Base-by-base conservation (phyloP, 805 yeast species). In the Blastobotrys peoriensis region DNA sequence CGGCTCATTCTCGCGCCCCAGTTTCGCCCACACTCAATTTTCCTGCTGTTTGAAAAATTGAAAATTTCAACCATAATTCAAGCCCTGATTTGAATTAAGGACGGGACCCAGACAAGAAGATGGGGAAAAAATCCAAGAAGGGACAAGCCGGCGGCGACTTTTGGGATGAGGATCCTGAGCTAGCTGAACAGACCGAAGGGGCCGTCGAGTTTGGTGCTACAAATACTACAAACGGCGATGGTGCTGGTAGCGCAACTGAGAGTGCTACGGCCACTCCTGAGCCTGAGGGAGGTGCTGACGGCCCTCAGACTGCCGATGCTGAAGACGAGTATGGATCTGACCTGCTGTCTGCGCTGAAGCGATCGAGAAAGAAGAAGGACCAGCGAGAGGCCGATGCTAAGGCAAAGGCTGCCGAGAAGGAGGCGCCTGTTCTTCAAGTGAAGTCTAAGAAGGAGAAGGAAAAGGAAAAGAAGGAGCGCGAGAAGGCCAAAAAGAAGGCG, bases 371-470 rank as follows among this genome's bases (percentile, higher is more conserved):
- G 64, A 86, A 85, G 75, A 81, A 82, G 67, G 80, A 77, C 54
- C 81, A 74, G 38, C 80, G 79, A 65, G 79, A 74, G 48, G 81
- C 78, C 44, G 79, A 76, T 49, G 80, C 74, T 46, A 81, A 77
- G 44, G 78, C 76, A 49, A 68, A 63, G 9, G 64, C 53, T 18
- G 63, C 47, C 10, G 58, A 52, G 36, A 56, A 57, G 44, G 57
- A 50, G 17, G 64, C 57, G 10, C 57, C 53, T 27, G 54, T 49
- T n/a, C 87, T 91, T 39, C 75, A 79, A 52, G 73, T 88, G 60
- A 87, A 89, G 66, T 79, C 91, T 46, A 93, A 91, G 76, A 88
- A 91, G 68, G 98, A 91, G 70, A 89, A 82, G 70, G 95, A 93
- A 66, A 86, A 86, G 79, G 95, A 91, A 65, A 96, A 89, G 60